Evolutionary conservation across 345 rosid species (phyloP), one percentile per base, ranked within the genome.

Genomic region (Draba incana): DNA sequence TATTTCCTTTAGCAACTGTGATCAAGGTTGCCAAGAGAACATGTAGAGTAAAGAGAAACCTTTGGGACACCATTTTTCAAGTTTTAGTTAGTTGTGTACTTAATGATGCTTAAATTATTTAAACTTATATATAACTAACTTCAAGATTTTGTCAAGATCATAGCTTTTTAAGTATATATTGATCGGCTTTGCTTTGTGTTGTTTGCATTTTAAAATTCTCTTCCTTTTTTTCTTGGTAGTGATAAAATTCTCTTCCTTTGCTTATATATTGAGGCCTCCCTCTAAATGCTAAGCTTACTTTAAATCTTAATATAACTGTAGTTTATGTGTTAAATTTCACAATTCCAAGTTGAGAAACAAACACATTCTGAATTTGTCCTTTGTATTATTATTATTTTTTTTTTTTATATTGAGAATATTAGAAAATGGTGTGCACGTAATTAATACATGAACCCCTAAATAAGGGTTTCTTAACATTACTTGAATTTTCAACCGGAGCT

Each of bases 61-160:
- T 50, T 30, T 23, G 61, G 2, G 61, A 57, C 65, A 57, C 60
- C 77, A 64, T 71, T 64, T 48, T 64, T 72, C 39, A n/a, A 39
- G 71, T 57, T 49, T 4, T 30, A 14, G 7, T 41, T 57, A 14
- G 10, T 41, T 57, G 6, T 57, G 46, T 31, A 23, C 47, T 41
- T 48, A n/a, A n/a, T 57, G 53, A n/a, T 57, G 53, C 43, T 31
- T 39, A 16, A 45, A 56, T 56, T 56, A 3, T 38, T 15, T 27
- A 12, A 27, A 47, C 11, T 3, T 25, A 2, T 42, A n/a, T 39
- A 50, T 35, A 35, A 35, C 77, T 64, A 72, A 72, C 51, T 20
- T 13, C 0, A 33, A 6, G 53, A 57, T 49, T 48, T 64, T 41
- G 47, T 57, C 66, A 33, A 28, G 31, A 56, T 23, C 44, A 46